Evolutionary conservation across 2,329 filamentous ascomycete genomes (phyloP).

Genomic region (Dendrostoma leiphaemia): DNA sequence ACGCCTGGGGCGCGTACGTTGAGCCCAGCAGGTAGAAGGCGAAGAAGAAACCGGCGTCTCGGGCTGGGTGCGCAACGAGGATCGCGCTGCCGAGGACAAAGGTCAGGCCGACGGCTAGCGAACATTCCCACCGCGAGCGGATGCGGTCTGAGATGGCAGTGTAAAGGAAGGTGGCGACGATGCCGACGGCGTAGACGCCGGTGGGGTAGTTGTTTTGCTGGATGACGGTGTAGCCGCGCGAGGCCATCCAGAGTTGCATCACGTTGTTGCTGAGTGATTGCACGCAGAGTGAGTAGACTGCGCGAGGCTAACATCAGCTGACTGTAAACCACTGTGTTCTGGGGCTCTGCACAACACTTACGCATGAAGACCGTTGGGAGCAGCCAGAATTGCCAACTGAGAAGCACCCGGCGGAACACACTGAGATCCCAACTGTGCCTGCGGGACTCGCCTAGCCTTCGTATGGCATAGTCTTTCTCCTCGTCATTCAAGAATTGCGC

Average conservation of each 20-base stretch:
- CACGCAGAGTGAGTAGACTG: conserved; percentile 41
- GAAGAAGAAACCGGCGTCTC: conserved; percentile 38
- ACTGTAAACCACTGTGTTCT: background rate
- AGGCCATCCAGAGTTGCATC: conserved; percentile 43
- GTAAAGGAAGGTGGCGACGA: conserved; percentile 39
- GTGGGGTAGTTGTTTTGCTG: conserved; percentile 46
- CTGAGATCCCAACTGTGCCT: conserved; percentile 12
- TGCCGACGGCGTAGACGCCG: conserved; percentile 38
- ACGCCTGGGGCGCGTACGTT: conserved; percentile 42
- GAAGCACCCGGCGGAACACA: conserved; percentile 16
- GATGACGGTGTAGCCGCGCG: conserved; percentile 38
- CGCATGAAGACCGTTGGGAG: conserved; percentile 44
- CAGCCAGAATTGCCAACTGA: conserved; percentile 46
- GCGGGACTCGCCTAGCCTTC: conserved; percentile 32
- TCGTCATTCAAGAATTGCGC: conserved; percentile 37
- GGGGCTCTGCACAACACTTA: conserved; percentile 22
- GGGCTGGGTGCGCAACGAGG: conserved; percentile 30
- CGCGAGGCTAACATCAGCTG: background rate
- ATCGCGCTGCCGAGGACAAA: conserved; percentile 40
- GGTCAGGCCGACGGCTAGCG: conserved; percentile 38
- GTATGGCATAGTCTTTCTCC: conserved; percentile 35
- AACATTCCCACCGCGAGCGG: conserved; percentile 42
- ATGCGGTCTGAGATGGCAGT: conserved; percentile 39
- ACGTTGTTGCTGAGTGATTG: conserved; percentile 43
- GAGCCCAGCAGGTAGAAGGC: conserved; percentile 44